Base-by-base conservation (phyloP, 2,329 filamentous ascomycete genomes). In the Sporothrix luriei region DNA sequence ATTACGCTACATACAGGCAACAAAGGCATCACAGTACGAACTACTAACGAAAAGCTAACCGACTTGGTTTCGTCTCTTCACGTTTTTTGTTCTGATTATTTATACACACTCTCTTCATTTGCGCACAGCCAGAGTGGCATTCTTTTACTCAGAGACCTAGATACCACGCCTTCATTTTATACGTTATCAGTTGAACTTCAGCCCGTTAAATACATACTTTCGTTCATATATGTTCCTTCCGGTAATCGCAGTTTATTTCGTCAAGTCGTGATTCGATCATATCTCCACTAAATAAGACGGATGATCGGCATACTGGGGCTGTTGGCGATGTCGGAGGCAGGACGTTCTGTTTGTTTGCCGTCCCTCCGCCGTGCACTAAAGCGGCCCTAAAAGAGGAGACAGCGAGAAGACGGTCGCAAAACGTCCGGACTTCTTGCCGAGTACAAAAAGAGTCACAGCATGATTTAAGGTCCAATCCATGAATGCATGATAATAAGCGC, bases 281-380 rank as follows among this genome's bases (percentile, higher is more conserved):
- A 19, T 9, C 19, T 16, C 11, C 6, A 62, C 59, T 46, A 16
- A 57, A 21, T 16, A 16, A 62, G 38, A 13, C 59, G 59, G 59
- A n/a, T 14, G 59, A 62, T 62, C 59, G 19, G 13, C 40, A n/a
- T 21, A 16, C 55, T 33, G 33, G 19, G 9, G 19, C 43, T 46
- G 26, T 61, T 61, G 40, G 61, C 61, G 16, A 64, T 64, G 43
- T 64, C 61, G 61, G 61, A 64, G 43, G 7, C 19, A 49, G 19
- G 14, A 19, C 14, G 46, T 16, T 40, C 21, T 59, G 55, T 24
- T 38, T 11, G 11, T 9, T 57, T 21, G 49, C 19, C 19, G 24
- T 43, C 55, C 24, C 57, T 43, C 57, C 57, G 57, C 57, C 40
- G 46, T 46, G n/a, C 29, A 57, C 54, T 21, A 57, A 57, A 55